phyloP scores from a whole-genome alignment of 352 stramenopile species.

The Saprolegnia diclina region DNA sequence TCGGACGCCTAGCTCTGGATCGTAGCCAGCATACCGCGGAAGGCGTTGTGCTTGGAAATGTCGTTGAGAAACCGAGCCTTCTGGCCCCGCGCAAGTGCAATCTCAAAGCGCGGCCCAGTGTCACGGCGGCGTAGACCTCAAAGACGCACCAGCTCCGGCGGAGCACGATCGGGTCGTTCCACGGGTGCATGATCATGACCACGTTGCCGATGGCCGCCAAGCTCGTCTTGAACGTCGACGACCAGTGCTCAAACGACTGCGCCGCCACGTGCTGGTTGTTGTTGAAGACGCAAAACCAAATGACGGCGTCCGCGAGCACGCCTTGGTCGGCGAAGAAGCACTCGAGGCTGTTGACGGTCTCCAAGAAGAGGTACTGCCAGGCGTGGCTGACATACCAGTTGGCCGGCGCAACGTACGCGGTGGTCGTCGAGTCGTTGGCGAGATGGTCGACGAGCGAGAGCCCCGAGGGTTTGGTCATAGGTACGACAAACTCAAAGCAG shows the following conservation, averaged over 20 bases:
- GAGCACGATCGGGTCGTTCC: constrained; percentile 11
- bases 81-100: background rate
- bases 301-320: background rate
- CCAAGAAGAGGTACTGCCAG: constrained; percentile 12
- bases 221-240: background rate
- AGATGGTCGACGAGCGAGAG: constrained; percentile 20
- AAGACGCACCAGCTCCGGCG: constrained; percentile 13
- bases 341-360: constrained; percentile 6
- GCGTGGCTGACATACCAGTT: constrained; percentile 11
- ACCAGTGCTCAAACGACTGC: constrained; percentile 1
- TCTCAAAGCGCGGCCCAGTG: constrained; percentile 8
- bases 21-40: constrained; percentile 4
- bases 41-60: background rate
- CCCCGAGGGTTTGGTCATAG: background rate
- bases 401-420: background rate
- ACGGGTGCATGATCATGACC: constrained; percentile 10
- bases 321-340: constrained; percentile 6
- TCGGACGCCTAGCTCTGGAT: constrained; percentile 5
- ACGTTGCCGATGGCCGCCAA: constrained; percentile 17
- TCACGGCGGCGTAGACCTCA: constrained; percentile 11
- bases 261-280: constrained; percentile 10
- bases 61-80: background rate
- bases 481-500: constrained; percentile 1
- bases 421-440: background rate
- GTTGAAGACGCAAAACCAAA: constrained; percentile 23